Evolutionary conservation across 441 rosid species (phyloP), one percentile per base, ranked within the genome.

Genomic region (Gossypium trilobum): DNA sequence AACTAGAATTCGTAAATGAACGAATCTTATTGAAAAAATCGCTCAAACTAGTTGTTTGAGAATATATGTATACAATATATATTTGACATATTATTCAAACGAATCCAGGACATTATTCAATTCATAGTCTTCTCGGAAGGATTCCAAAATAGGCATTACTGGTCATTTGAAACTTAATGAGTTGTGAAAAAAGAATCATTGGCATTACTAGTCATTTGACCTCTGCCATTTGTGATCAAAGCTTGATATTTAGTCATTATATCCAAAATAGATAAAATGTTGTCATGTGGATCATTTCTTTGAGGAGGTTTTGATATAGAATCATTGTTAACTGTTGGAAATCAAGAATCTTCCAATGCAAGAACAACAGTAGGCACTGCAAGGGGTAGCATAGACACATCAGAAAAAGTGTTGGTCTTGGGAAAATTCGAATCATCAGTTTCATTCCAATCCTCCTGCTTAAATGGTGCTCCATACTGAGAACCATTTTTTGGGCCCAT

Each of bases 401-500:
- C 25, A 16, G 68, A 67, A 54, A 61, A 42, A 39, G 56, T 39
- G 55, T 20, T 20, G 42, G 27, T 54, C 11, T 39, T 73, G 8
- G 16, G 5, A 20, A 68, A 54, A 68, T 71, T 63, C 8, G 1
- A 19, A 52, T 16, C 57, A 60, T 80, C 87, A 16, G 76, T 88
- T 58, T 83, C 85, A 48, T 83, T 85, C 97, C 97, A 90, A 0
- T 92, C 97, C 66, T 90, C 95, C 69, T 94, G 97, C 48, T 16
- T 75, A 75, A 86, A 94, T 0, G 95, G 96, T 51, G 90, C 92
- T 48, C 92, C 97, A 67, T 94, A 90, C 31, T 91, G 94, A 1
- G 95, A 89, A 20, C 95, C 94, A 77, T 94, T 91, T 70, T 81
- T 86, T 1, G 99, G 97, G 73, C 95, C 97, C 23, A 36, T 80